These are phyloP conservation scores for Trichoderma gracile DNA, from an alignment of 2,329 filamentous ascomycete species.

Conservation along the genomic window DNA sequence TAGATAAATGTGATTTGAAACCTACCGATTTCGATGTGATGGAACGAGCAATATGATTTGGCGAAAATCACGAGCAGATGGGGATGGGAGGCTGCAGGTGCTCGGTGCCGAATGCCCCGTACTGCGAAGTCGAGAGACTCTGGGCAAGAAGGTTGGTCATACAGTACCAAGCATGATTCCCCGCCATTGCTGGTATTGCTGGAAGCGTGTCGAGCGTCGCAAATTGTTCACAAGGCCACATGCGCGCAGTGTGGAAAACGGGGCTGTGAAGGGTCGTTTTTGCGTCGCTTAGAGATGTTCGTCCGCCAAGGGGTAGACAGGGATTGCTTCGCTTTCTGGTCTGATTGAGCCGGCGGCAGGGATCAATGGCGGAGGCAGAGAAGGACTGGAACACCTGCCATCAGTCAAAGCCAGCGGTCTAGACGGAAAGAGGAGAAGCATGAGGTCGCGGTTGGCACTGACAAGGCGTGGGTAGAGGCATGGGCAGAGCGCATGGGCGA, in stretches of 20 bases:
- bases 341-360: slow-evolving; percentile 7
- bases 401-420: background rate
- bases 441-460: background rate
- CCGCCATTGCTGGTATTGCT: background rate
- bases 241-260: background rate
- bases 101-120: background rate
- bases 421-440: background rate
- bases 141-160: too few species aligned
- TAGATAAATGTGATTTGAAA: background rate
- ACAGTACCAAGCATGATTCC: background rate
- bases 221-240: background rate
- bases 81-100: background rate
- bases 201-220: background rate
- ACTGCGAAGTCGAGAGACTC: background rate
- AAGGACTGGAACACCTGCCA: background rate
- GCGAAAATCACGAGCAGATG: background rate
- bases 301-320: background rate
- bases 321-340: background rate
- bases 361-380: slow-evolving; percentile 10
- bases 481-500: too few species aligned
- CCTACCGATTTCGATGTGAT: background rate
- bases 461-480: background rate
- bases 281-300: slow-evolving; percentile 20
- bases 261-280: background rate
- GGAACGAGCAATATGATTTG: background rate